These are phyloP conservation scores for Pelargonium fulgidum DNA, from an alignment of 441 rosid species.

Conservation along the genomic window DNA sequence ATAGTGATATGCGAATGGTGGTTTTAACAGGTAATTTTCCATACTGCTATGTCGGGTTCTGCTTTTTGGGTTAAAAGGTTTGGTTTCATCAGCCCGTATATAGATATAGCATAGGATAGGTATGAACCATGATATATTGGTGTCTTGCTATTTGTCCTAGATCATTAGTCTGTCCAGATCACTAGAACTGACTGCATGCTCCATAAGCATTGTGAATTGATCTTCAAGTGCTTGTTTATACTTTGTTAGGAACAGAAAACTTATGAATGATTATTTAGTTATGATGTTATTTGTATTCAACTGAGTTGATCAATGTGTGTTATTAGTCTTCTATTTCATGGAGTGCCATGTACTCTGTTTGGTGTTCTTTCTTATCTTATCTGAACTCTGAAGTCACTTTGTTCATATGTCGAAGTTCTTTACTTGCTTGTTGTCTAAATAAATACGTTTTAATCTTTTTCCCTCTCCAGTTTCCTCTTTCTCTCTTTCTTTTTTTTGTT, in stretches of 20 bases:
- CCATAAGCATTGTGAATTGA: neutral
- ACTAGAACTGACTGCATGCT: neutral
- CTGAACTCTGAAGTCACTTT: neutral
- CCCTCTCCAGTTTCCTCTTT: neutral
- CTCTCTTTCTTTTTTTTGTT: neutral
- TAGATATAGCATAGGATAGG: too few species aligned
- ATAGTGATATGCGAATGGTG: conserved; percentile 25
- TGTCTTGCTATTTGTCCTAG: too few species aligned
- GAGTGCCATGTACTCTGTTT: neutral
- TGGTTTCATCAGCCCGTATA: neutral
- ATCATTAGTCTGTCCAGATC: too few species aligned
- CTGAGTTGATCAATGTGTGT: neutral
- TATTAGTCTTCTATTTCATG: neutral
- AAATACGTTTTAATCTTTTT: neutral
- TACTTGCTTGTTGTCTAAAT: neutral
- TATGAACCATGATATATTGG: too few species aligned
- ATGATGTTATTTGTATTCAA: neutral
- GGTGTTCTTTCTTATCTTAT: too few species aligned
- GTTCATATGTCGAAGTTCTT: neutral
- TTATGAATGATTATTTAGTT: neutral
- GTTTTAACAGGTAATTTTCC: conserved; percentile 45
- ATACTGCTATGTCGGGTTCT: neutral
- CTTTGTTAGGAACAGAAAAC: conserved; percentile 1
- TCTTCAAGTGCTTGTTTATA: neutral
- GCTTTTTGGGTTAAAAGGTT: neutral